A percentile compares a stretch with the other conserved stretches of the same genome.
phyloP scores from a whole-genome alignment of 1,139 yeast species.

The Pichia terricola region DNA sequence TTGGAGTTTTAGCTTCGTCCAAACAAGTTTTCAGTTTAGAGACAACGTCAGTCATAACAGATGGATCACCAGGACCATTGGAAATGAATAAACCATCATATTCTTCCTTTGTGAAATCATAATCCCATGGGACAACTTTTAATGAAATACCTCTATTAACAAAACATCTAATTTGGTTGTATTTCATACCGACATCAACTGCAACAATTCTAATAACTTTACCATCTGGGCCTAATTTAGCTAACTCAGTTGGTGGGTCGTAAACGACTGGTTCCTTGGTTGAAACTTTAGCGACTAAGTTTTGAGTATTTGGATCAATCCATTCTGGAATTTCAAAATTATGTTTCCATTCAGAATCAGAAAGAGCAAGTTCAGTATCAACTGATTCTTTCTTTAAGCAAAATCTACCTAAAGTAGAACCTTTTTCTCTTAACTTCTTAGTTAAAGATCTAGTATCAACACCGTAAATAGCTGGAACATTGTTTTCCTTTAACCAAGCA shows the following conservation, averaged over 20 bases:
- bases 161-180: slow-evolving; percentile 94
- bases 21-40: slow-evolving; percentile 49
- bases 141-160: slow-evolving; percentile 94
- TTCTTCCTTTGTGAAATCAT: slow-evolving; percentile 66
- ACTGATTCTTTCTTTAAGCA: slow-evolving; percentile 42
- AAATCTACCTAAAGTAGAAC: slow-evolving; percentile 86
- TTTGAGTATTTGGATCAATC: slow-evolving; percentile 86
- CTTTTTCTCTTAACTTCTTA: slow-evolving; percentile 82
- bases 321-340: slow-evolving; percentile 74
- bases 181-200: slow-evolving; percentile 96
- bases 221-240: slow-evolving; percentile 57
- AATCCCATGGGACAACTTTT: slow-evolving; percentile 92
- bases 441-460: slow-evolving; percentile 95
- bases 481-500: slow-evolving; percentile 85
- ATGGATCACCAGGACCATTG: slow-evolving; percentile 99
- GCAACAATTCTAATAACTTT: slow-evolving; percentile 76
- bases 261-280: slow-evolving; percentile 65
- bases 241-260: slow-evolving; percentile 49
- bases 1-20: slow-evolving; percentile 57
- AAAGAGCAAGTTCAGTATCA: slow-evolving; percentile 30
- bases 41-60: slow-evolving; percentile 63
- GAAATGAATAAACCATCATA: slow-evolving; percentile 95
- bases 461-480: slow-evolving; percentile 94
- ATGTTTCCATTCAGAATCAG: slow-evolving; percentile 39
- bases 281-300: slow-evolving; percentile 88